Conservation (phyloP, 305 asterid genomes). For the Solanum hybrid region DNA sequence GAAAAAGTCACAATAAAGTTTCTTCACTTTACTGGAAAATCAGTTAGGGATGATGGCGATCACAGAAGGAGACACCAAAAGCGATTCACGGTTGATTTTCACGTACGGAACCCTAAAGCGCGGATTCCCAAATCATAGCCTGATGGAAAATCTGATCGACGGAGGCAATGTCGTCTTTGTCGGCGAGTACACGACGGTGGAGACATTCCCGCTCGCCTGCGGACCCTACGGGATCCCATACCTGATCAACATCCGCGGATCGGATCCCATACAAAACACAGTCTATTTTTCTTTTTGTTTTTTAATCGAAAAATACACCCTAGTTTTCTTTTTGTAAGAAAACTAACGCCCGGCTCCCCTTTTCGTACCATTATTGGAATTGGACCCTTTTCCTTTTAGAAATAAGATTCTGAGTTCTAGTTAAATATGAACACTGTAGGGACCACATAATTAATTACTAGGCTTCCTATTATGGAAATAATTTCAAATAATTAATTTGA, state of each 20-base stretch:
- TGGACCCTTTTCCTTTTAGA: too few relatives aligned
- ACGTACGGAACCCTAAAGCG: constrained; percentile 69
- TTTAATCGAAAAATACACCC: background rate
- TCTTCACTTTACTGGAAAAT: background rate
- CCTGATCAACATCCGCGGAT: constrained; percentile 46
- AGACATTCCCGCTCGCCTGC: constrained; percentile 48
- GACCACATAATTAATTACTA: too few relatives aligned
- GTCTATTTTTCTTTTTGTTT: too few relatives aligned
- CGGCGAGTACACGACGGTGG: constrained; percentile 37
- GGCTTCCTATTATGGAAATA: too few relatives aligned
- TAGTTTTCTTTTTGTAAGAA: too few relatives aligned
- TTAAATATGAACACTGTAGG: too few relatives aligned
- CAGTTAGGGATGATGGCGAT: background rate
- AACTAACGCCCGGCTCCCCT: too few relatives aligned
- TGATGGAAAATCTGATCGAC: constrained; percentile 27
- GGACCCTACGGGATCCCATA: constrained; percentile 77
- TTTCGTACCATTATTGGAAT: too few relatives aligned
- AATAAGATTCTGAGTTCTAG: too few relatives aligned
- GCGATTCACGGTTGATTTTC: constrained; percentile 28
- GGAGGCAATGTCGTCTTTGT: constrained; percentile 32
- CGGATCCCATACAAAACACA: constrained; percentile 10
- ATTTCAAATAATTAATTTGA: too few relatives aligned
- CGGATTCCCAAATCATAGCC: constrained; percentile 56
- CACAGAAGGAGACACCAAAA: background rate
- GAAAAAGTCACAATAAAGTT: background rate